These are phyloP conservation scores for Lachancea lanzarotensis DNA, from an alignment of 805 yeast genomes.

Conservation along the genomic window DNA sequence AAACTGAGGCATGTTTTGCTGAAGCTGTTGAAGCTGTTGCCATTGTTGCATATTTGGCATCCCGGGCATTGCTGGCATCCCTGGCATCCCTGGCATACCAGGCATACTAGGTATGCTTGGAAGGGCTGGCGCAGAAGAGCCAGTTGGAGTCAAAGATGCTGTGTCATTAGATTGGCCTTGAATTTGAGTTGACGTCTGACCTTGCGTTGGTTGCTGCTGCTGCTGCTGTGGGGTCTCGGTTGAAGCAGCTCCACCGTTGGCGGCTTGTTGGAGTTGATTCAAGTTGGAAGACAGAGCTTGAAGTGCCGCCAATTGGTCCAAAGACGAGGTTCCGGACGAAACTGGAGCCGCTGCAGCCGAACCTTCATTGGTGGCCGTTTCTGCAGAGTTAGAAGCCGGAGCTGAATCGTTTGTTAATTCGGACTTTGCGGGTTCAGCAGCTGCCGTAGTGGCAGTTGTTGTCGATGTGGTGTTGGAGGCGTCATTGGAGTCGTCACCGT, in stretches of 20 bases:
- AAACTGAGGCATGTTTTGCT: slow-evolving; percentile 31
- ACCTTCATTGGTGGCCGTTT: not conserved
- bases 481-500: slow-evolving; percentile 36
- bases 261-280: slow-evolving; percentile 24
- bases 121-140: slow-evolving; percentile 11
- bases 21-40: slow-evolving; percentile 24
- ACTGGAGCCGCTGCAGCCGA: slow-evolving; percentile 7
- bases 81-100: slow-evolving; percentile 17
- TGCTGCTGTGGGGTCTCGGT: not conserved
- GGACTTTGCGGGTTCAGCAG: slow-evolving; percentile 12
- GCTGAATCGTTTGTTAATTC: slow-evolving; percentile 7
- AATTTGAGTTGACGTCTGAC: not conserved
- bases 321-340: slow-evolving; percentile 14
- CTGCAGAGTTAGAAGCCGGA: slow-evolving; percentile 1
- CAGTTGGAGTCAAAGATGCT: not conserved
- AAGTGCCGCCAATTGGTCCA: slow-evolving; percentile 32
- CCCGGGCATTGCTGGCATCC: slow-evolving; percentile 12
- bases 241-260: slow-evolving; percentile 9
- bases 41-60: slow-evolving; percentile 11
- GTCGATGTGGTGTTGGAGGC: slow-evolving; percentile 11
- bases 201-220: slow-evolving; percentile 3
- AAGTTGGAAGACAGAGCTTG: slow-evolving; percentile 32
- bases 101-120: slow-evolving; percentile 18
- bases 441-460: slow-evolving; percentile 10
- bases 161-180: not conserved